These are phyloP conservation scores for Thelephora terrestris DNA, from an alignment of 1,284 basidiomycete species.

Conservation along the genomic window DNA sequence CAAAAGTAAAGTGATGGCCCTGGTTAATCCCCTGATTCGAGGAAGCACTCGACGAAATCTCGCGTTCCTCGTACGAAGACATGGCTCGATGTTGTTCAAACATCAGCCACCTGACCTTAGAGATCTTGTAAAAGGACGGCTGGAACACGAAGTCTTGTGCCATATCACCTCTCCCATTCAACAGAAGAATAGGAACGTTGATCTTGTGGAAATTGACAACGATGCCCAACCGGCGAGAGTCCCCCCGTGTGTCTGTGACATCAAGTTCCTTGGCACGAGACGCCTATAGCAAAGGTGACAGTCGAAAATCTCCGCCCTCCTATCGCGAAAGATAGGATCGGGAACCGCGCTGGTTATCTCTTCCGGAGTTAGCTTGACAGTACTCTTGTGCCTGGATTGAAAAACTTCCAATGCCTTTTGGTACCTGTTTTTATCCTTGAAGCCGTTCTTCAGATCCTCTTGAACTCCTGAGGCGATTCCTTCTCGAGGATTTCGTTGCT, in stretches of 20 bases:
- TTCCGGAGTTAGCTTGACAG: conserved; percentile 16
- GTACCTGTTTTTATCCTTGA: conserved; percentile 18
- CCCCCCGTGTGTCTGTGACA: conserved; percentile 3
- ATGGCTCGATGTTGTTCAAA: conserved; percentile 21
- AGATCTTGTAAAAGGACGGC: conserved; percentile 18
- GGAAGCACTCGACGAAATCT: conserved; percentile 19
- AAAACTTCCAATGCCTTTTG: conserved; percentile 17
- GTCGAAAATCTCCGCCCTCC: conserved; percentile 13
- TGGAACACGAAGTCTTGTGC: conserved; percentile 17
- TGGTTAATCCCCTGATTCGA: conserved; percentile 1
- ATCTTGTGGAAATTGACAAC: conserved; percentile 18
- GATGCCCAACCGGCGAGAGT: conserved; percentile 20
- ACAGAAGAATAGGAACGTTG: conserved; percentile 19
- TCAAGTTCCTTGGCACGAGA: neutral
- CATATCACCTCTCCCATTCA: conserved; percentile 22
- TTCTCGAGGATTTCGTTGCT: conserved; percentile 11
- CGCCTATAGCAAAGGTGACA: conserved; percentile 14
- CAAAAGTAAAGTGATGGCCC: no score
- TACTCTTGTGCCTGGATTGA: conserved; percentile 17
- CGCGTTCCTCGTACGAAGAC: conserved; percentile 22
- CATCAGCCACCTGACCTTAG: conserved; percentile 20
- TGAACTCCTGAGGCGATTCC: conserved; percentile 19
- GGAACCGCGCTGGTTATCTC: conserved; percentile 11
- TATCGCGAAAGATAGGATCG: neutral
- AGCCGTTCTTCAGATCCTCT: conserved; percentile 14